These are phyloP conservation scores for Xylaria sp. DNA, from an alignment of 2,329 filamentous ascomycete species.

Conservation along the genomic window DNA sequence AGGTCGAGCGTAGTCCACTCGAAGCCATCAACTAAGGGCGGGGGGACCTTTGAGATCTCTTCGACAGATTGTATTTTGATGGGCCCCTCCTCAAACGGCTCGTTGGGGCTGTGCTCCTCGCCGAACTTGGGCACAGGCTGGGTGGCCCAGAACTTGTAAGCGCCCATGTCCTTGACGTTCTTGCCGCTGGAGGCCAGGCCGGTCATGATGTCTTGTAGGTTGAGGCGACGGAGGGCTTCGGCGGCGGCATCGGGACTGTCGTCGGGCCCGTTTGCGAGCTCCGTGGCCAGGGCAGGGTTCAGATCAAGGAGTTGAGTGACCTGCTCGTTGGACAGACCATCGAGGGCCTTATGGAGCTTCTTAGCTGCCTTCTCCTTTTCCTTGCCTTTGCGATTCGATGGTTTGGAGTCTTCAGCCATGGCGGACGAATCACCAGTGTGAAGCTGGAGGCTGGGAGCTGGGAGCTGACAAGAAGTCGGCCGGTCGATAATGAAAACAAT, in stretches of 20 bases:
- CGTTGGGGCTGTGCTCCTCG: constrained; percentile 62
- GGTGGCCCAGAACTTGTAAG: constrained; percentile 98
- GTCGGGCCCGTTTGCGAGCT: constrained; percentile 57
- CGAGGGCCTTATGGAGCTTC: constrained; percentile 65
- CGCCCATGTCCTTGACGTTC: constrained; percentile 95
- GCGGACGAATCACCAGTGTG: constrained; percentile 3
- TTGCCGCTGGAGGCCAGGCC: constrained; percentile 81
- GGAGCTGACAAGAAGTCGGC: neutral
- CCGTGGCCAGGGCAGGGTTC: constrained; percentile 77
- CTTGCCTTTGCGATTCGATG: constrained; percentile 62
- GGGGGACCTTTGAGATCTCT: constrained; percentile 80
- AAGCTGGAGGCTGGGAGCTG: neutral
- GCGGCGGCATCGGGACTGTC: constrained; percentile 53
- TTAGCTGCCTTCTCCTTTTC: constrained; percentile 62
- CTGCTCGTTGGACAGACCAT: constrained; percentile 66
- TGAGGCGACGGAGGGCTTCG: constrained; percentile 70
- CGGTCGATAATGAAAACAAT: neutral
- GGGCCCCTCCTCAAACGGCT: constrained; percentile 77
- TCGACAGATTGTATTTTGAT: constrained; percentile 84
- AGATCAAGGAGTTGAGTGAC: constrained; percentile 75
- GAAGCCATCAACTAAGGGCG: constrained; percentile 81
- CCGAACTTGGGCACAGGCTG: constrained; percentile 92
- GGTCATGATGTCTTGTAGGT: constrained; percentile 77
- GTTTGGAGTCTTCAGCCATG: constrained; percentile 70
- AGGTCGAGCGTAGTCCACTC: constrained; percentile 96